phyloP scores from a whole-genome alignment of 495 filamentous ascomycete genomes.

The Hamigera avellanea region DNA sequence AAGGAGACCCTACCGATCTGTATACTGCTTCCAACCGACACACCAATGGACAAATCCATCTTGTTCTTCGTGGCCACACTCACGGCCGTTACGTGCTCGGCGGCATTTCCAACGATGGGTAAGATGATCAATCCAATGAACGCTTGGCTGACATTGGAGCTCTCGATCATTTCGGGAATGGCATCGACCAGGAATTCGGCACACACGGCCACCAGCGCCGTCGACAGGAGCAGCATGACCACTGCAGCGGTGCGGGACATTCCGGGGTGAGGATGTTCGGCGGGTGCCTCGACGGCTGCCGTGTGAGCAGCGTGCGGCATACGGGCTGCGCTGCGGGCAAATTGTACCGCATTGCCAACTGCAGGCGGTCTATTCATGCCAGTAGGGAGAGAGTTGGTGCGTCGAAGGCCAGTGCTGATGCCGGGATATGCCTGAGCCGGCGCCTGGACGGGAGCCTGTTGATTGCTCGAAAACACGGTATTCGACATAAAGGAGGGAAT shows the following conservation, averaged over 20 bases:
- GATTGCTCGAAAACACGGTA: conserved; percentile 48
- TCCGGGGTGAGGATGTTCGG: conserved; percentile 37
- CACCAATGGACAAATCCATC: conserved; percentile 89
- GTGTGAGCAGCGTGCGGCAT: conserved; percentile 9
- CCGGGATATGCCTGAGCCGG: conserved; percentile 11
- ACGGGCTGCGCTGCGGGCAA: conserved; percentile 27
- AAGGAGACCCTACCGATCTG: conserved; percentile 38
- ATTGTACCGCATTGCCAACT: conserved; percentile 28
- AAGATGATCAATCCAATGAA: conserved; percentile 86
- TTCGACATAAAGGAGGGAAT: conserved; percentile 52
- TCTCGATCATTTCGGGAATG: conserved; percentile 60
- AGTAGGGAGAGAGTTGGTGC: conserved; percentile 71
- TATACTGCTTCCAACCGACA: conserved; percentile 79
- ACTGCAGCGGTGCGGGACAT: conserved; percentile 69
- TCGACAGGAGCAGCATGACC: conserved; percentile 62
- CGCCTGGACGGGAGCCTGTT: conserved; percentile 19
- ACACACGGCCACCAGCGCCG: conserved; percentile 70
- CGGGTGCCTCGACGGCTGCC: conserved; percentile 17
- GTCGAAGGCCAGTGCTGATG: conserved; percentile 49
- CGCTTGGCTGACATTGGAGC: conserved; percentile 54
- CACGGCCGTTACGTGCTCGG: conserved; percentile 85
- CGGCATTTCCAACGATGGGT: conserved; percentile 85
- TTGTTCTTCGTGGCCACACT: conserved; percentile 88
- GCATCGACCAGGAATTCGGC: conserved; percentile 80
- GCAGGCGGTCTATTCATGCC: conserved; percentile 43